Conservation (phyloP, 805 yeast species). For the Grigorovia yakushimaensis region DNA sequence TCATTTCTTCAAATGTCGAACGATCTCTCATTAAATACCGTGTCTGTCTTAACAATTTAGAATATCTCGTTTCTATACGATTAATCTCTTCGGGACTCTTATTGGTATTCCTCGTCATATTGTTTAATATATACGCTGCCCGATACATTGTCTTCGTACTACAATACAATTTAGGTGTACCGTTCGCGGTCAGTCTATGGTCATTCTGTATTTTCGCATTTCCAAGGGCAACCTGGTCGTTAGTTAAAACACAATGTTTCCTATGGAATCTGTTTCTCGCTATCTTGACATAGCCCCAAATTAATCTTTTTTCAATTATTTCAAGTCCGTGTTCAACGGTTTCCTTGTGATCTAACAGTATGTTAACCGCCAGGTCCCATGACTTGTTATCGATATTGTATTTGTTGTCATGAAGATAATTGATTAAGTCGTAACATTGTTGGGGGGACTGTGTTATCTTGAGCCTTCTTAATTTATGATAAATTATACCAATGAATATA, state of each 20-base stretch:
- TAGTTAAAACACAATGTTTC: slow-evolving; percentile 2
- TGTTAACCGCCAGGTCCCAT: slow-evolving; percentile 25
- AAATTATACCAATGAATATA: slow-evolving; percentile 16
- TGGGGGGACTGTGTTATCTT: slow-evolving; percentile 9
- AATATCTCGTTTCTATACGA: not conserved
- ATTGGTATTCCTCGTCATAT: not conserved
- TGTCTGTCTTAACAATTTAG: too few relatives aligned
- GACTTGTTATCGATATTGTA: slow-evolving; percentile 26
- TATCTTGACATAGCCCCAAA: slow-evolving; percentile 30
- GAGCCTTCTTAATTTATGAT: slow-evolving; percentile 17
- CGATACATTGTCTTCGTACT: slow-evolving; percentile 1
- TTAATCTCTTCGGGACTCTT: not conserved
- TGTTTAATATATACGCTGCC: not conserved
- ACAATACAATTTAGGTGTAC: not conserved
- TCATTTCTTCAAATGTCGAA: too few relatives aligned
- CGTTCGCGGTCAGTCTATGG: not conserved
- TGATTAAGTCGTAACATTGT: slow-evolving; percentile 14
- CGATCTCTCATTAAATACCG: too few relatives aligned
- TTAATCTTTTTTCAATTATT: slow-evolving; percentile 25
- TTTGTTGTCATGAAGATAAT: slow-evolving; percentile 15
- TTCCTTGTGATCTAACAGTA: slow-evolving; percentile 17
- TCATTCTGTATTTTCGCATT: slow-evolving; percentile 2
- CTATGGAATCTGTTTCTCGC: slow-evolving; percentile 20
- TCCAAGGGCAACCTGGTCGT: too few relatives aligned
- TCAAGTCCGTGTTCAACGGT: slow-evolving; percentile 26